phyloP scores from a whole-genome alignment of 768 basidiomycete species.

The Nidularia pulvinata region DNA sequence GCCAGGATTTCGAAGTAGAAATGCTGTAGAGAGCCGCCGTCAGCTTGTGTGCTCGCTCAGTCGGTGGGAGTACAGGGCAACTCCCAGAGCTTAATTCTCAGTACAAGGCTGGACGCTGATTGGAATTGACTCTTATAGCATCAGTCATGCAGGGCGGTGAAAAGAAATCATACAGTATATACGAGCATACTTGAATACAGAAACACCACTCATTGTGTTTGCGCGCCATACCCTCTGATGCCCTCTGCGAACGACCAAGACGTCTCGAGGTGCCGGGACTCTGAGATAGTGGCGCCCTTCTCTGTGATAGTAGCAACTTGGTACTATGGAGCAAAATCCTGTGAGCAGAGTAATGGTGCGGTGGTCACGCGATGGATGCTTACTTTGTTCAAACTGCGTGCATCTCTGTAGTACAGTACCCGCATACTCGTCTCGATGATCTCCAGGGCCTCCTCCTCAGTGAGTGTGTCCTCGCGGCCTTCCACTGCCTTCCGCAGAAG shows the following conservation, averaged over 20 bases:
- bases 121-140: too few species aligned
- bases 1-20: too few species aligned
- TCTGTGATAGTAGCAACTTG: slow-evolving; percentile 92
- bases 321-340: slow-evolving; percentile 50
- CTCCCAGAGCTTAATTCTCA: too few species aligned
- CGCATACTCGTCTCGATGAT: slow-evolving; percentile 88
- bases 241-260: slow-evolving; percentile 93
- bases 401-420: slow-evolving; percentile 96
- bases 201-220: slow-evolving; percentile 64
- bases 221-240: slow-evolving; percentile 88
- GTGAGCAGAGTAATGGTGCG: too few species aligned
- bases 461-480: slow-evolving; percentile 69
- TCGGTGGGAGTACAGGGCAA: too few species aligned
- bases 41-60: too few species aligned
- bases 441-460: slow-evolving; percentile 74
- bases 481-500: slow-evolving; percentile 91
- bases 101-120: too few species aligned
- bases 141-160: too few species aligned
- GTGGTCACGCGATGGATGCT: background rate
- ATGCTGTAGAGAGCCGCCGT: too few species aligned
- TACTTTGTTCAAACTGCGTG: slow-evolving; percentile 94
- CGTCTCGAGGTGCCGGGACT: slow-evolving; percentile 74
- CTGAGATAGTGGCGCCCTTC: slow-evolving; percentile 77
- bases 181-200: background rate
- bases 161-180: too few species aligned